Base-by-base conservation (phyloP, 352 stramenopile species). In the Phytophthora pisi region DNA sequence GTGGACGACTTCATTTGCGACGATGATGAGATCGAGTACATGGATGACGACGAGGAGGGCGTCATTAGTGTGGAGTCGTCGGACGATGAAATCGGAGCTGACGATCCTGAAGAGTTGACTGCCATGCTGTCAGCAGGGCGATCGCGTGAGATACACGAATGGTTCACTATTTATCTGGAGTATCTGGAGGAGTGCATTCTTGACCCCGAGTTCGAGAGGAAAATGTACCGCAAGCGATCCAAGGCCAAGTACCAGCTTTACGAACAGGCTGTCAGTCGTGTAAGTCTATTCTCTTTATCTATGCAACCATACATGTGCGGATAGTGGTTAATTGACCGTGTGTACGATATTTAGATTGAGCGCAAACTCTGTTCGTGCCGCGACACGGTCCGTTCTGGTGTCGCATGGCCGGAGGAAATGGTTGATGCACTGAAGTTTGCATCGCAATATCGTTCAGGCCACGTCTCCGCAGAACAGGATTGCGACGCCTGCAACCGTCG, bases 1-100 rank as follows among this genome's bases (percentile, higher is more conserved):
- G 57, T 93, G 53, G 87, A 93, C 31, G 84, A 90, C 47, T 95
- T 95, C 58, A 90, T 96, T 49, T 84, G 83, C 16, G 75, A 53
- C 3, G 88, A 96, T 65, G 77, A 93, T 64, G 81, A 95, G 40
- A 73, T 96, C 49, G 86, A 95, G 71, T 96, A 92, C 71, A 96
- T 96, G 88, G 82, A 93, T 31, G 85, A 93, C 30, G 86, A 92
- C 58, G 88, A 96, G 55, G 75, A 88, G 59, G 84, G 73, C 16
- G 77, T 90, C 46, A 90, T 93, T 51, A 86, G 72, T 58, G 78
- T 88, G 9, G 71, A 70, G 16, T 78, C 82, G 13, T 85, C 78
- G 4, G 79, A 75, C 31, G 78, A 86, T 31, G 79, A 92, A 10
- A 53, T 68, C 9, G 68, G 72, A 57, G 74, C 60, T 4, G 78